These are phyloP conservation scores for Neofusicoccum cordaticola DNA, from an alignment of 2,329 filamentous ascomycete species.

Conservation along the genomic window DNA sequence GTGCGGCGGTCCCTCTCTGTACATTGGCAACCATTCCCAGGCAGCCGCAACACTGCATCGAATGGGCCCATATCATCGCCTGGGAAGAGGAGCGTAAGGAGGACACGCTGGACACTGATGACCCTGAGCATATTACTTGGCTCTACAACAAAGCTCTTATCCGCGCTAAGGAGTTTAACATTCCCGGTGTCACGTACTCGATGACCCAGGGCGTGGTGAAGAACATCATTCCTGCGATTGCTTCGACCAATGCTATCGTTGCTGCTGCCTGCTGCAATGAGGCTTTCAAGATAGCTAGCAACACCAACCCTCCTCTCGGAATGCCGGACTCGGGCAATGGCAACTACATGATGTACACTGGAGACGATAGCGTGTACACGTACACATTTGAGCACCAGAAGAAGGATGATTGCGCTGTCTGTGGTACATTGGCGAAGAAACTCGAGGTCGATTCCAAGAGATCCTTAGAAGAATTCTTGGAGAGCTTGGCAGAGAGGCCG, in stretches of 20 bases:
- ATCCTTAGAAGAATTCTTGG: constrained; percentile 81
- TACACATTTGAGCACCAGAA: constrained; percentile 95
- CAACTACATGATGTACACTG: constrained; percentile 99
- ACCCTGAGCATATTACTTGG: constrained; percentile 97
- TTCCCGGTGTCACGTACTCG: constrained; percentile 87
- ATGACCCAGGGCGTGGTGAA: constrained; percentile 97
- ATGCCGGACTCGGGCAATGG: constrained; percentile 59
- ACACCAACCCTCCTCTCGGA: constrained; percentile 74
- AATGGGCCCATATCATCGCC: constrained; percentile 98
- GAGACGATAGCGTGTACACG: constrained; percentile 92
- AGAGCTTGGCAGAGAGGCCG: constrained; percentile 75
- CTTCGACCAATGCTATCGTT: constrained; percentile 95
- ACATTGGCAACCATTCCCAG: constrained; percentile 94
- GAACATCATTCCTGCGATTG: constrained; percentile 98
- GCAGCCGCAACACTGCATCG: constrained; percentile 95
- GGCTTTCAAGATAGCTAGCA: constrained; percentile 88
- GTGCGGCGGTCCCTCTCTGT: constrained; percentile 92
- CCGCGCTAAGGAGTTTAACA: constrained; percentile 84
- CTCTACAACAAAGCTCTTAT: constrained; percentile 79
- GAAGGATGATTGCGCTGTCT: constrained; percentile 93
- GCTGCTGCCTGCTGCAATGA: constrained; percentile 96
- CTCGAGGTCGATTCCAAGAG: constrained; percentile 67
- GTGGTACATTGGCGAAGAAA: constrained; percentile 76
- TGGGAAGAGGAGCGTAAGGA: constrained; percentile 76
- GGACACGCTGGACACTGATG: constrained; percentile 85